phyloP scores from a whole-genome alignment of 495 filamentous ascomycete species.

The Cryomyces minteri region DNA sequence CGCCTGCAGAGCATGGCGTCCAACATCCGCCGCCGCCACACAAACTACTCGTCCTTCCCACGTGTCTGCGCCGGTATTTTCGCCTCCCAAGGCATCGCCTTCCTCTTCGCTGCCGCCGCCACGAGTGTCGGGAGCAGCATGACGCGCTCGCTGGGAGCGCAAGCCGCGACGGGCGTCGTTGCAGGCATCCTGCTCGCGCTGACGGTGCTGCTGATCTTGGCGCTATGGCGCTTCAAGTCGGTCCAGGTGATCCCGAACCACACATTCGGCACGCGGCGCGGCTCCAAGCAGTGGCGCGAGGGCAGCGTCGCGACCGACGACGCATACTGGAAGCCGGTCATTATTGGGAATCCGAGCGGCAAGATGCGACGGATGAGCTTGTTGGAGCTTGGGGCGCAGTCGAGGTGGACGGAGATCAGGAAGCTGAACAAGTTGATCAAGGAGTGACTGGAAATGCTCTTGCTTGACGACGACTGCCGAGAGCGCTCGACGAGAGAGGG shows the following conservation, averaged over 20 bases:
- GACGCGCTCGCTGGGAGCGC: conserved; percentile 44
- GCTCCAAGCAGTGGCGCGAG: conserved; percentile 14
- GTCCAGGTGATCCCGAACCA: conserved; percentile 44
- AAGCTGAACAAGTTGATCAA: conserved; percentile 40
- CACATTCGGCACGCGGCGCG: conserved; percentile 24
- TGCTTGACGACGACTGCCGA: too few relatives aligned
- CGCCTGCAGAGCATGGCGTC: conserved; percentile 25
- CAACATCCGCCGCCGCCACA: conserved; percentile 32
- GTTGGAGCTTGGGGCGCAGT: conserved; percentile 43
- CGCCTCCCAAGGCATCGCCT: conserved; percentile 44
- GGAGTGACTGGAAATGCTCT: neutral
- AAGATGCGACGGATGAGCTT: conserved; percentile 46
- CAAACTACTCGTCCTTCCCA: conserved; percentile 49
- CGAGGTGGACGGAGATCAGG: conserved; percentile 52
- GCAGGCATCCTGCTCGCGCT: conserved; percentile 41
- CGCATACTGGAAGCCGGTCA: conserved; percentile 42
- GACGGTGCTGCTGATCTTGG: conserved; percentile 38
- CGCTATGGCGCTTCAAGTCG: conserved; percentile 40
- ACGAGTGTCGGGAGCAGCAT: conserved; percentile 41
- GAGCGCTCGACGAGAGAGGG: too few relatives aligned
- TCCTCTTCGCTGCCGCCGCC: conserved; percentile 42
- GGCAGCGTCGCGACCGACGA: conserved; percentile 24
- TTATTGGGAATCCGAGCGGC: conserved; percentile 48
- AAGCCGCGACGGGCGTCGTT: conserved; percentile 41
- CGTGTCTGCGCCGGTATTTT: conserved; percentile 54